Evolutionary conservation across 148 eudicot species (phyloP), one percentile per base, ranked within the genome.

Genomic region (Vaccinium macrocarpon): DNA sequence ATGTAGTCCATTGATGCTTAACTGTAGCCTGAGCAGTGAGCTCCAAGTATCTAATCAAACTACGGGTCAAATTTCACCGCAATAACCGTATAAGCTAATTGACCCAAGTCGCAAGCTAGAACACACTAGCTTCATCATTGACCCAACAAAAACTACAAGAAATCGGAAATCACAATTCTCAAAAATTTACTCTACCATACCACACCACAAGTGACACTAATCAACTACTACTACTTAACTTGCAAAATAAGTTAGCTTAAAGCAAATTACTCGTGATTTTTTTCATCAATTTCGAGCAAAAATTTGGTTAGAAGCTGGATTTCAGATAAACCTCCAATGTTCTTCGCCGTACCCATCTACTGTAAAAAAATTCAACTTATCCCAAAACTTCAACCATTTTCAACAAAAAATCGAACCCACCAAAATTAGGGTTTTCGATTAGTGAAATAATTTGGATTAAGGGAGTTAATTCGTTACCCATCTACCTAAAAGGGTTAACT

Each of bases 81-180:
- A 19, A 51, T 38, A 80, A 29, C 13, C 35, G 35, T 46, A 2
- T 51, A 80, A 29, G 49, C 21, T 16, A 10, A 15, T 38, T 25
- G 2, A 57, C 25, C 42, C 25, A 70, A 15, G 38, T 14, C 11
- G 19, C 72, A 57, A 9, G 35, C 52, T 35, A 56, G 27, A 15
- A 10, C 66, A n/a, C n/a, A 32, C 42, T 78, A 57, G 62, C 64
- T 81, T 70, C 61, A 25, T 8, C 46, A 81, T 16, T 50, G 56
- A 81, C 49, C 15, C 23, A 27, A 9, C 50, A 68, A 56, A 56
- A 78, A 78, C 61, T 52, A 46, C 79, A 76, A 74, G 52, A 76
- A 48, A 8, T 3, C 81, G 0, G 25, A 68, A 53, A 82, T 52
- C 50, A 21, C 83, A 51, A 72, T 52, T 35, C 19, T 27, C 62